Evolutionary conservation across 164 flowering plant species (phyloP), one percentile per base, ranked within the genome.

Genomic region (Litsea cubeba): DNA sequence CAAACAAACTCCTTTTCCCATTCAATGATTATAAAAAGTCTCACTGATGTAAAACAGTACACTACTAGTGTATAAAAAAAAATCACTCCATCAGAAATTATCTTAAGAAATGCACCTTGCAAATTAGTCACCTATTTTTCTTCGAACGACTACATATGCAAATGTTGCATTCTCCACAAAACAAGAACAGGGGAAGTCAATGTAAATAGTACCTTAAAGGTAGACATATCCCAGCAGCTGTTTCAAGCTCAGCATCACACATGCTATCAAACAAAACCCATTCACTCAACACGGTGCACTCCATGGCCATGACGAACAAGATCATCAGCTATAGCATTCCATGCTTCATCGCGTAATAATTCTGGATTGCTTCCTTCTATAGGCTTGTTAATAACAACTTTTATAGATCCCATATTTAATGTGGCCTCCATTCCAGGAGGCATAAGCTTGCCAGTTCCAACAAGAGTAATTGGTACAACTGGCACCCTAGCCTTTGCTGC

Each of bases 391-490:
- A 95, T 81, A 69, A 91, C 75, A 76, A 91, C 89, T 82, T 85
- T 91, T 20, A 95, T 90, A 46, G 86, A 74, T 68, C 99, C 99
- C 6, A 77, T 54, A 79, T 86, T 86, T 76, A 95, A 6, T 22
- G 79, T 78, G 51, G 82, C 80, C 85, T 95, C 99, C 87, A 50
- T 84, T 76, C 98, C 99, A 6, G 88, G 60, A 76, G 98, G 97
- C 99, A 93, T 95, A 71, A 95, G 87, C 49, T 85, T 83, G 14
- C 99, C 99, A 54, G 99, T 94, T 77, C 98, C 99, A n/a, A 85
- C 75, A 12, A 95, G 84, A 49, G 94, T 86, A 57, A 95, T 91
- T 17, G 99, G 98, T n/a, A 95, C 90, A 8, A 95, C 95, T 0
- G 97, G 90, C 30, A 82, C 98, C 76, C 88, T 82, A n/a, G 90